Conservation (phyloP, 1,139 yeast species). For the Yamadazyma epiphylla region DNA sequence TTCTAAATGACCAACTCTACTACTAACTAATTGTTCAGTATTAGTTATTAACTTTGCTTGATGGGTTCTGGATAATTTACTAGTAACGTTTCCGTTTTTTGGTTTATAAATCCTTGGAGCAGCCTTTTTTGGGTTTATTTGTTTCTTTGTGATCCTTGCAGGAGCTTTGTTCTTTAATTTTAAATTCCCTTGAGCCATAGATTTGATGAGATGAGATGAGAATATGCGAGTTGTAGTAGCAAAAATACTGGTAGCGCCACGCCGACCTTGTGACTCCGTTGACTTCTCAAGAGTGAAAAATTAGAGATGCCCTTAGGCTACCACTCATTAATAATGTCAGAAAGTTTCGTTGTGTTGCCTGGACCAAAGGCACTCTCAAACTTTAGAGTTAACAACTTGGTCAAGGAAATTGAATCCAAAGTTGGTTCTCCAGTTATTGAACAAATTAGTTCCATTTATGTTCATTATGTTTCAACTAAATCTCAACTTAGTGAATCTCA, state of each 20-base stretch:
- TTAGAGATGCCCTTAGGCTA: no score
- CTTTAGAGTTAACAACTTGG: slow-evolving; percentile 74
- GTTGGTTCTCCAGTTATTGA: slow-evolving; percentile 59
- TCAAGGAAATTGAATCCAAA: slow-evolving; percentile 67
- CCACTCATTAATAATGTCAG: slow-evolving; percentile 8
- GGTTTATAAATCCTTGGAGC: slow-evolving; percentile 76
- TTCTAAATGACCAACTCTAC: slow-evolving; percentile 95
- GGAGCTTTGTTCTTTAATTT: slow-evolving; percentile 46
- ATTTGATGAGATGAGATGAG: no score
- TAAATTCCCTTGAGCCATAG: slow-evolving; percentile 57
- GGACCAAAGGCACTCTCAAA: slow-evolving; percentile 91
- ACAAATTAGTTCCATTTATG: slow-evolving; percentile 68
- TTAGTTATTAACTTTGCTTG: slow-evolving; percentile 62
- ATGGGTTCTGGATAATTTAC: slow-evolving; percentile 57
- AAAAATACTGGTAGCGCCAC: no score
- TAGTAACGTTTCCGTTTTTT: slow-evolving; percentile 51
- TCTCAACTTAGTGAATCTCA: slow-evolving; percentile 31
- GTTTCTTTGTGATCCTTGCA: slow-evolving; percentile 51
- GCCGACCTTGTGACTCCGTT: no score
- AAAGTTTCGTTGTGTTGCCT: slow-evolving; percentile 56
- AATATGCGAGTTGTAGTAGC: no score
- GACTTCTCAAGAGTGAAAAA: no score
- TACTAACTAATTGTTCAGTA: slow-evolving; percentile 82
- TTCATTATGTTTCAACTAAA: slow-evolving; percentile 74
- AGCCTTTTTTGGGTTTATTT: slow-evolving; percentile 55